phyloP scores from a whole-genome alignment of 1,284 basidiomycete genomes.

The Xerocomus amazonicus region DNA sequence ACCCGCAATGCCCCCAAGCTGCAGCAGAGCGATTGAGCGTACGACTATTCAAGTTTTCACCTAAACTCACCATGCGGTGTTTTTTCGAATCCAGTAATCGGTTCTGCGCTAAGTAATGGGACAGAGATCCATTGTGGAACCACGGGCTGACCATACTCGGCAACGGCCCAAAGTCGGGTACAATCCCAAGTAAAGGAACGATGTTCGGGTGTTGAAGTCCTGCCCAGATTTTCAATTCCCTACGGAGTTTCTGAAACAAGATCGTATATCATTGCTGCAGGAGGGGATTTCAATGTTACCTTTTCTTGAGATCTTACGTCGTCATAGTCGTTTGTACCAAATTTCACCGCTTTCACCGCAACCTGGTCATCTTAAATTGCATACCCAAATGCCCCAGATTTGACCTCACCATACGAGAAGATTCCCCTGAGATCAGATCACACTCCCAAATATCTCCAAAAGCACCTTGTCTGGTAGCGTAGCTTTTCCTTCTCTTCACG shows the following conservation, averaged over 20 bases:
- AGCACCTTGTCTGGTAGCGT: slow-evolving; percentile 9
- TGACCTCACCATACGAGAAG: slow-evolving; percentile 8
- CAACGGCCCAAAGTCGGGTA: slow-evolving; percentile 18
- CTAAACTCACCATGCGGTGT: slow-evolving; percentile 15
- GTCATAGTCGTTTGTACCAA: background rate
- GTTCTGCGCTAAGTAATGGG: slow-evolving; percentile 11
- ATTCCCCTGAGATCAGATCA: slow-evolving; percentile 11
- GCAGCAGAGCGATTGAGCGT: background rate
- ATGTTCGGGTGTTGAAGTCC: slow-evolving; percentile 24
- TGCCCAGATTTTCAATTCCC: slow-evolving; percentile 28
- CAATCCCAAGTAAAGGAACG: slow-evolving; percentile 29
- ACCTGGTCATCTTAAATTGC: slow-evolving; percentile 12
- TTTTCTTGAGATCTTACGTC: slow-evolving; percentile 9
- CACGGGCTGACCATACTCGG: slow-evolving; percentile 29
- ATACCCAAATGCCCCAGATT: background rate
- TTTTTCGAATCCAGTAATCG: slow-evolving; percentile 1
- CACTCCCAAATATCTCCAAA: slow-evolving; percentile 31
- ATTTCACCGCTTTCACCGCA: slow-evolving; percentile 25
- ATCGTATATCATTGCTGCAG: background rate
- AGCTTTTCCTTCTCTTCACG: slow-evolving; percentile 14
- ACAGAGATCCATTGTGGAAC: slow-evolving; percentile 28
- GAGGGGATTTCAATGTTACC: slow-evolving; percentile 7
- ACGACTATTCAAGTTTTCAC: background rate
- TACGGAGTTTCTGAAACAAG: slow-evolving; percentile 21
- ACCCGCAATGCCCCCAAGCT: slow-evolving; percentile 27